Percentiles rank a stretch among this genome's conserved stretches.
Conservation (phyloP, 495 filamentous ascomycete species). For the Xylaria bambusicola region DNA sequence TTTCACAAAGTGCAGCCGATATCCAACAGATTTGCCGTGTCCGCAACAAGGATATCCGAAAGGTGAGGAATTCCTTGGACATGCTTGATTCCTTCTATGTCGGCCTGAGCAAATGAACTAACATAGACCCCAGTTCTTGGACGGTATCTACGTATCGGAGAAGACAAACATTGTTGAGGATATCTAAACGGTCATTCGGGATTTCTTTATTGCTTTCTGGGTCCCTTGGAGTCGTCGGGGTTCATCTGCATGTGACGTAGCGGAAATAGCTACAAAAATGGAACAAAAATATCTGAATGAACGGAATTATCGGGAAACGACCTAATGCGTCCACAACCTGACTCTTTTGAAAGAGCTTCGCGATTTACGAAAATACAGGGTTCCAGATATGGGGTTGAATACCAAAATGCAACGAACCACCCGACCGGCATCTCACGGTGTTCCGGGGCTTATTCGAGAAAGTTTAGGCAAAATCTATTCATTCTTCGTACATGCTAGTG, state of each 20-base stretch:
- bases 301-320: constrained; percentile 24
- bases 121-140: constrained; percentile 76
- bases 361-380: constrained; percentile 10
- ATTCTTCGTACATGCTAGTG: constrained; percentile 9
- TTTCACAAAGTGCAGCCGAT: constrained; percentile 96
- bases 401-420: constrained; percentile 7
- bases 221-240: constrained; percentile 49
- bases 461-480: not conserved
- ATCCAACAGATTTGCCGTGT: constrained; percentile 99
- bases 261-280: constrained; percentile 50
- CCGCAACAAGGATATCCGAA: constrained; percentile 99
- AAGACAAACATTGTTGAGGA: constrained; percentile 86
- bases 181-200: constrained; percentile 37
- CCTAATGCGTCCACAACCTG: constrained; percentile 10
- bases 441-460: constrained; percentile 4
- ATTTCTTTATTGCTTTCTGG: constrained; percentile 46
- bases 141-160: constrained; percentile 99
- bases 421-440: constrained; percentile 8
- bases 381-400: constrained; percentile 8
- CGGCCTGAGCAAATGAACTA: not conserved
- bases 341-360: constrained; percentile 9
- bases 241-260: constrained; percentile 64
- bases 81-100: not conserved
- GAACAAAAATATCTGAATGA: constrained; percentile 42
- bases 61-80: constrained; percentile 56